These are phyloP conservation scores for Chlorella variabilis DNA, from an alignment of 163 green algal species.

Conservation along the genomic window DNA sequence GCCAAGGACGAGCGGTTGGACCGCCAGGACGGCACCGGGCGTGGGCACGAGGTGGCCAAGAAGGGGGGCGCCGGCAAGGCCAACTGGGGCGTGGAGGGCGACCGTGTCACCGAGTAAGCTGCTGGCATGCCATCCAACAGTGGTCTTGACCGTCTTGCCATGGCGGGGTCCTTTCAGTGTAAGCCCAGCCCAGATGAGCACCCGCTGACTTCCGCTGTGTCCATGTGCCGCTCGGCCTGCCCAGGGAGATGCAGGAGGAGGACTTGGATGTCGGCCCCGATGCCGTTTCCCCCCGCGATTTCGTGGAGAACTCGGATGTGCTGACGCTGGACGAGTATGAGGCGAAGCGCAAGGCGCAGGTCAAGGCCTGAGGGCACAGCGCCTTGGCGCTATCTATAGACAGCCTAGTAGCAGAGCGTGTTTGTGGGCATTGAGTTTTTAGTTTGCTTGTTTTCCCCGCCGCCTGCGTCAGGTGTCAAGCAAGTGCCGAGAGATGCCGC, in stretches of 20 bases:
- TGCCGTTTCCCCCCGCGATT: slow-evolving; percentile 10
- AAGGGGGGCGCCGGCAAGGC: slow-evolving; percentile 27
- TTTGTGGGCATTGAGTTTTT: no score
- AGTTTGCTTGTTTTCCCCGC: no score
- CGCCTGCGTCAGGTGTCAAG: no score
- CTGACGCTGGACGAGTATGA: slow-evolving; percentile 43
- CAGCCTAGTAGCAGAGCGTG: no score
- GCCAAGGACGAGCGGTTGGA: slow-evolving; percentile 15
- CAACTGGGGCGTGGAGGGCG: slow-evolving; percentile 35
- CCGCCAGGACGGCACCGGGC: slow-evolving; percentile 32
- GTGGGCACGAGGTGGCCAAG: slow-evolving; percentile 31
- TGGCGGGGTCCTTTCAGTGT: neutral
- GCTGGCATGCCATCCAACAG: neutral
- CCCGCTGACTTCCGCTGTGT: no score
- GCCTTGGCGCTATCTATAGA: no score
- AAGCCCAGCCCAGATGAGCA: no score
- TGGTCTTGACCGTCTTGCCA: neutral
- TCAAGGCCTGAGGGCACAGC: neutral
- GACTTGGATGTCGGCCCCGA: neutral
- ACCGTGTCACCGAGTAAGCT: neutral
- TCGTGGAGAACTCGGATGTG: slow-evolving; percentile 18
- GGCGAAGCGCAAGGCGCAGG: neutral
- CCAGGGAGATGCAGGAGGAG: neutral
- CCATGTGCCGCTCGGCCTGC: neutral
- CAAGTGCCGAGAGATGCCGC: no score